phyloP scores from a whole-genome alignment of 495 filamentous ascomycete species.

The Aspergillus homomorphus region DNA sequence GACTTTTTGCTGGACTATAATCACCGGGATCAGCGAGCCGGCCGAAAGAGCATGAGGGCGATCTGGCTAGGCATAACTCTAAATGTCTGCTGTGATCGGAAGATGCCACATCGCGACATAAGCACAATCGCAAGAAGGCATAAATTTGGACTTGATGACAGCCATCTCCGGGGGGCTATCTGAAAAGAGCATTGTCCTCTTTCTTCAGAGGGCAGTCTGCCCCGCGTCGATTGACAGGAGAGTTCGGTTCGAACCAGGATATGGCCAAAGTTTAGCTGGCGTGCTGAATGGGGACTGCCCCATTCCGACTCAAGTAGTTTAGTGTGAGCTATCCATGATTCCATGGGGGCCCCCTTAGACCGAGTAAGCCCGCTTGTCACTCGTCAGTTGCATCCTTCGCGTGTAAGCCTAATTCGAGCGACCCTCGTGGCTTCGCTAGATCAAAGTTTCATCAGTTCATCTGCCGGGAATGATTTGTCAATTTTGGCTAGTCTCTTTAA shows the following conservation, averaged over 20 bases:
- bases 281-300: too few relatives aligned
- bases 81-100: too few relatives aligned
- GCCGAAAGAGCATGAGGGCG: too few relatives aligned
- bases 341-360: conserved; percentile 3
- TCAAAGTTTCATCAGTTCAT: conserved; percentile 11
- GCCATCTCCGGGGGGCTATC: conserved; percentile 15
- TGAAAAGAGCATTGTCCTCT: conserved; percentile 14
- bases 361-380: conserved; percentile 11
- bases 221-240: conserved; percentile 6
- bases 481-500: too few relatives aligned
- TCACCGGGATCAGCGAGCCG: too few relatives aligned
- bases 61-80: too few relatives aligned
- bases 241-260: conserved; percentile 12
- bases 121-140: background rate
- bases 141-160: conserved; percentile 7
- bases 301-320: too few relatives aligned
- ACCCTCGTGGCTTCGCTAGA: conserved; percentile 16
- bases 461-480: conserved; percentile 15
- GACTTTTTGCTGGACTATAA: too few relatives aligned
- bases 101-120: background rate
- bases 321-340: background rate
- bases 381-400: background rate
- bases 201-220: conserved; percentile 11
- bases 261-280: conserved; percentile 1
- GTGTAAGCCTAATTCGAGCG: conserved; percentile 7